Base-by-base conservation (phyloP, 306 rosid genomes). In the Inga leiocalycina region DNA sequence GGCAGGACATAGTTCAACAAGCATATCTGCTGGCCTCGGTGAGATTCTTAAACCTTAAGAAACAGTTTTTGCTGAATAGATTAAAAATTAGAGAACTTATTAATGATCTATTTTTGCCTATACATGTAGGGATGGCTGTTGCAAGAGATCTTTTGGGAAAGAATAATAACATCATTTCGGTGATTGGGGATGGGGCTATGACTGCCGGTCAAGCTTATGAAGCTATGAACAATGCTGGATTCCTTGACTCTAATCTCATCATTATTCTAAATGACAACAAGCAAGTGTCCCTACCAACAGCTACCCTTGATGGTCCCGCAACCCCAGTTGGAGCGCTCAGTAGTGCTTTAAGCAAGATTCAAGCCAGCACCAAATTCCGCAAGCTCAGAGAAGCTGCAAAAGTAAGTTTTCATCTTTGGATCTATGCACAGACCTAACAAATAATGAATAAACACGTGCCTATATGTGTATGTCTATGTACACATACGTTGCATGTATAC, bases 21-120 rank as follows among this genome's bases (percentile, higher is more conserved):
- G 97, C 84, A 91, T 93, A 78, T 93, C 97, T 75, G 97, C 97
- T 27, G 97, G 92, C 69, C 93, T 93, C 78, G 97, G 95, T 91
- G 12, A 79, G 64, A 11, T 56, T 56, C 75, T 80, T 32, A 24
- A 41, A 49, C 73, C 70, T 64, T 24, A 13, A 64, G 37, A 64
- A 30, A 64, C 20, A 13, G 12, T 64, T 62, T 27, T 54, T 17
- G 61, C 19, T 4, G 17, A 64, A 11, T 27, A 64, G 70, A 13
- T 27, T 24, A 59, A 59, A 9, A 64, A 64, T 32, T 30, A 27
- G 3, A 64, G 70, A 56, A 20, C 2, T 27, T 27, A 9, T 64
- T 12, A 64, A 64, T 30, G 39, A 0, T 27, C 39, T 78, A 10
- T 34, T 86, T 59, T 51, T 8, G 10, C 3, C 62, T 56, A 12